A percentile compares a stretch with the other conserved stretches of the same genome.
Conservation (phyloP, 2,329 filamentous ascomycete species). For the Fusarium sambucinum region DNA sequence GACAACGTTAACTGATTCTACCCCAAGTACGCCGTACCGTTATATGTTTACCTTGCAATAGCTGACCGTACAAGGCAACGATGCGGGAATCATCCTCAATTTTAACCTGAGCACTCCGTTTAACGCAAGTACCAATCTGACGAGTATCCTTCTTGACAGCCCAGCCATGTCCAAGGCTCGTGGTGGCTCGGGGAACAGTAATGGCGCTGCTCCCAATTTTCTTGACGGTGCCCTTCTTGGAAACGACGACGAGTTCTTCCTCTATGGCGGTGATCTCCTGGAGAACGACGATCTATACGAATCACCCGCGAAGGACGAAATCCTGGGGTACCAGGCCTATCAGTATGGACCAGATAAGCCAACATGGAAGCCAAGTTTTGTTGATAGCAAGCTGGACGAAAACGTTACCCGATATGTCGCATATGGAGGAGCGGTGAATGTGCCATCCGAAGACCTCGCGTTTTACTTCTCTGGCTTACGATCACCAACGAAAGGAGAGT, state of each 20-base stretch:
- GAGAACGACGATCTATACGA: slow-evolving; percentile 51
- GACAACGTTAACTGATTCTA: slow-evolving; percentile 39
- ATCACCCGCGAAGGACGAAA: slow-evolving; percentile 57
- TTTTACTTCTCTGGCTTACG: slow-evolving; percentile 78
- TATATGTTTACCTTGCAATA: not conserved
- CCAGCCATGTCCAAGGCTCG: slow-evolving; percentile 60
- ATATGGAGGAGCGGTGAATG: slow-evolving; percentile 72
- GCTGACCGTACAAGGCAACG: slow-evolving; percentile 60
- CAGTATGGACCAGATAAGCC: slow-evolving; percentile 62
- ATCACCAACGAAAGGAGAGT: slow-evolving; percentile 61
- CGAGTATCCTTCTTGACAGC: slow-evolving; percentile 59
- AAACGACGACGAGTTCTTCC: slow-evolving; percentile 72
- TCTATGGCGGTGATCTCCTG: slow-evolving; percentile 70
- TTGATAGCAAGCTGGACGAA: slow-evolving; percentile 55
- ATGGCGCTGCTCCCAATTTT: slow-evolving; percentile 68
- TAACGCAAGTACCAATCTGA: slow-evolving; percentile 64
- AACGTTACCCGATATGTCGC: slow-evolving; percentile 71
- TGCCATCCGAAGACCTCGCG: slow-evolving; percentile 76
- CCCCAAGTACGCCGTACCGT: slow-evolving; percentile 58
- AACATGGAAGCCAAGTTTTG: slow-evolving; percentile 60
- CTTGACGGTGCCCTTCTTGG: slow-evolving; percentile 73
- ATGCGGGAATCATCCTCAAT: slow-evolving; percentile 64
- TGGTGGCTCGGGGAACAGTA: slow-evolving; percentile 62
- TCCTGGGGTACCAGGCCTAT: slow-evolving; percentile 65
- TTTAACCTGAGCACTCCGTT: slow-evolving; percentile 71